Evolutionary conservation across 2,329 filamentous ascomycete species (phyloP), one percentile per base, ranked within the genome.

Genomic region (Paracamarosporium sp.): DNA sequence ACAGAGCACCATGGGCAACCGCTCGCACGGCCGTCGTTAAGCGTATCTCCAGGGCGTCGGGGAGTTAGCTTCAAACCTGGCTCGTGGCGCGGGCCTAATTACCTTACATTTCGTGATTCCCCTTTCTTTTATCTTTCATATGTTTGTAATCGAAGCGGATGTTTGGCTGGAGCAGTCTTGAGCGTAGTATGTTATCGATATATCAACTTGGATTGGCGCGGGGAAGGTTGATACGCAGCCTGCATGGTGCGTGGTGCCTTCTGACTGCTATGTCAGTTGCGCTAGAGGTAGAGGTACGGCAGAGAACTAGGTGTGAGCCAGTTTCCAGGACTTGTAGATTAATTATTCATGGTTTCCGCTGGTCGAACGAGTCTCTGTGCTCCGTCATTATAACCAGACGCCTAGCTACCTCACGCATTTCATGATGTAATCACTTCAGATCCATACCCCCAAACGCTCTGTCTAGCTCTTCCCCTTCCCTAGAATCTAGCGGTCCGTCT

Each of bases 11-110:
- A 88, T 92, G 50, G 57, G 57, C 75, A 91, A 92, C 76, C 91
- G 93, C 83, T 96, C 91, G 83, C 91, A 95, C 78, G 93, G 93
- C 72, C 92, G 93, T 80, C 93, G 93, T 80, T 97, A 93, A 78
- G 61, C 53, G 33, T 41, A 41, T 9, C n/a, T 11, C 15, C 46
- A 33, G 40, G 60, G 56, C 60, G 59, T 58, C 51, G 58, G 50
- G 58, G 60, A 54, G 58, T 62, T 60, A 55, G 54, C 58, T 47
- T 60, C 56, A 56, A 53, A n/a, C n/a, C 52, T 60, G 56, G 58
- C 59, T 61, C 53, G 56, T 36, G 59, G 65, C 64, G 59, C 47
- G 47, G 20, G 60, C 51, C 55, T 56, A 54, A 22, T 63, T 63
- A 66, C 64, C 66, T 68, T 75, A 70, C 63, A 62, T 71, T 71